Conservation (phyloP, 768 basidiomycete species). For the Mycena capillaripes region DNA sequence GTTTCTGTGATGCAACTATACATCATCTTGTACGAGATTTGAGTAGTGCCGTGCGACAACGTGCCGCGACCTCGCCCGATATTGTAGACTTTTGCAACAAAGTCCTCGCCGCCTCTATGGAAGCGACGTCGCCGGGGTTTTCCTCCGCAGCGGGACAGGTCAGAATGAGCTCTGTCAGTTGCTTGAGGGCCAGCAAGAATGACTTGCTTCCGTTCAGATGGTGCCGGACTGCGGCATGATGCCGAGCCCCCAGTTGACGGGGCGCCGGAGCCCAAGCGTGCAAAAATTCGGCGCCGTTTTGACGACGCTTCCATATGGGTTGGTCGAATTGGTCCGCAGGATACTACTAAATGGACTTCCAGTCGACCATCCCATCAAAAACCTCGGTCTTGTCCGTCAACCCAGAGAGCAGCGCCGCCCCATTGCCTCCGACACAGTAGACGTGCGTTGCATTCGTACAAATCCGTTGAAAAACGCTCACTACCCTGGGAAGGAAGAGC, state of each 20-base stretch:
- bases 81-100: slow-evolving; percentile 6
- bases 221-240: background rate
- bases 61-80: background rate
- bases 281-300: slow-evolving; percentile 27
- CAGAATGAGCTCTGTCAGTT: slow-evolving; percentile 9
- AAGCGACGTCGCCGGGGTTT: background rate
- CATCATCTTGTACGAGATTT: background rate
- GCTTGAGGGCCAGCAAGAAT: slow-evolving; percentile 19
- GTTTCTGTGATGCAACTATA: slow-evolving; percentile 1
- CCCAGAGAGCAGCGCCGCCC: slow-evolving; percentile 9
- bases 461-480: slow-evolving; percentile 9
- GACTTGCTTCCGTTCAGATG: slow-evolving; percentile 19
- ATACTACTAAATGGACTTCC: slow-evolving; percentile 21
- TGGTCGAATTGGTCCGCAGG: background rate
- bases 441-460: slow-evolving; percentile 32
- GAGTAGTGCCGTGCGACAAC: slow-evolving; percentile 13
- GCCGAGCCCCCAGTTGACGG: slow-evolving; percentile 18
- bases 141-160: slow-evolving; percentile 26
- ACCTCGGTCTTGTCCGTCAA: slow-evolving; percentile 25
- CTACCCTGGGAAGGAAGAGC: slow-evolving; percentile 15
- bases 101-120: slow-evolving; percentile 2
- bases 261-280: slow-evolving; percentile 25
- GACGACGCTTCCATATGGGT: slow-evolving; percentile 10
- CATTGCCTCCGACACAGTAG: slow-evolving; percentile 19
- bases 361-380: slow-evolving; percentile 30